Percentiles rank a stretch among this genome's conserved stretches.
Evolutionary conservation across 1,284 basidiomycete species (phyloP).

Genomic region (Hymenochaete sp.): DNA sequence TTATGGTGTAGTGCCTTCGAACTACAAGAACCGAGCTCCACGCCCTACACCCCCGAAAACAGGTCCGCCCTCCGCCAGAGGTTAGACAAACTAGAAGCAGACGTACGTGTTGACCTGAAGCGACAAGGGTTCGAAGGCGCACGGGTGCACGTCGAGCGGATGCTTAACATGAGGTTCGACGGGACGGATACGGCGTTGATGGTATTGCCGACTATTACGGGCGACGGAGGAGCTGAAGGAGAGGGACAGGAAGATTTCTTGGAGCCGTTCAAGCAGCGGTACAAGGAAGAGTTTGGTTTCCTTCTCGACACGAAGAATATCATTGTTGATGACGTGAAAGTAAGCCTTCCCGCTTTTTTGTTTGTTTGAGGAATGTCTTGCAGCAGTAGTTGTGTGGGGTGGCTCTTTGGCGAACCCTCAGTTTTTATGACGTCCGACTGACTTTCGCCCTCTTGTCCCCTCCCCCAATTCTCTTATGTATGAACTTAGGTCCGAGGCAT

Average conservation of each 20-base stretch:
- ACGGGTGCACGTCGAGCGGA: constrained; percentile 66
- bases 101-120: constrained; percentile 59
- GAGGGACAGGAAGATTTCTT: constrained; percentile 63
- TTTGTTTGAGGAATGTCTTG: constrained; percentile 17
- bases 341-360: constrained; percentile 25
- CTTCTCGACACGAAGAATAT: constrained; percentile 72
- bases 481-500: constrained; percentile 56
- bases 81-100: constrained; percentile 56
- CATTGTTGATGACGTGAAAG: constrained; percentile 89
- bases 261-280: constrained; percentile 66
- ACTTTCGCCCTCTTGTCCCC: neutral
- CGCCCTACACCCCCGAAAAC: constrained; percentile 56
- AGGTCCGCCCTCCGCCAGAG: constrained; percentile 46
- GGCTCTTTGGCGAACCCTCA: neutral
- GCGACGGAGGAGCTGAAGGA: constrained; percentile 19
- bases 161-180: constrained; percentile 89
- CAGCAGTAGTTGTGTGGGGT: constrained; percentile 20
- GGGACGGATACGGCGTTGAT: constrained; percentile 90
- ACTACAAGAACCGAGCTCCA: constrained; percentile 79
- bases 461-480: neutral
- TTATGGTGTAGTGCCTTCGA: constrained; percentile 76
- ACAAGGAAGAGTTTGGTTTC: constrained; percentile 88
- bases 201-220: constrained; percentile 55
- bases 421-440: neutral
- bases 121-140: constrained; percentile 74